A percentile compares a stretch with the other conserved stretches of the same genome.
phyloP scores from a whole-genome alignment of 208 protist genomes.

The Crithidia mellificae region DNA sequence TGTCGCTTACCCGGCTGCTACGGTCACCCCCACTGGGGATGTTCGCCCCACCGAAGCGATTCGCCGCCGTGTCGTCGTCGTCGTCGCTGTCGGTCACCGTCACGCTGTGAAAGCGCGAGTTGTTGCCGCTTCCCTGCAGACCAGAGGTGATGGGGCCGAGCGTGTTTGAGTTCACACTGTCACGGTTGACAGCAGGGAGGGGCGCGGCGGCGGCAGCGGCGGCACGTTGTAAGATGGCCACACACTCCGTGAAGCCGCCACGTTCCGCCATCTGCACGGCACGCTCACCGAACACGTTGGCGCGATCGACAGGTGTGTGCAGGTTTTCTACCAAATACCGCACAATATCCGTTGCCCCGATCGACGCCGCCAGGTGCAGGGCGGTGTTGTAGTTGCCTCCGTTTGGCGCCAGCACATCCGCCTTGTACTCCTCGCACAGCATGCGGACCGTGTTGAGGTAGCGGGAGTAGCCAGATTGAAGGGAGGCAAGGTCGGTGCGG shows the following conservation, averaged over 20 bases:
- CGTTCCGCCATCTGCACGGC: conserved; percentile 37
- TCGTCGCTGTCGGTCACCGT: conserved; percentile 38
- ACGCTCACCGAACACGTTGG: conserved; percentile 42
- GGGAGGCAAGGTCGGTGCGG: conserved; percentile 26
- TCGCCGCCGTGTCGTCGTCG: conserved; percentile 16
- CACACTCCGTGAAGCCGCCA: conserved; percentile 16
- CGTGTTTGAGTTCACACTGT: not conserved
- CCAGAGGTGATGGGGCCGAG: not conserved
- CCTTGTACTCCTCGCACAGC: conserved; percentile 68
- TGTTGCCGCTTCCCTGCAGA: not conserved
- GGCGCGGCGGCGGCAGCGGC: not conserved
- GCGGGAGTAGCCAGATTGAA: conserved; percentile 20
- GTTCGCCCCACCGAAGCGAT: too few relatives aligned
- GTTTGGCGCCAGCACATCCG: conserved; percentile 51
- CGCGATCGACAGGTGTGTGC: conserved; percentile 18
- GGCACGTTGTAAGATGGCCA: conserved; percentile 6
- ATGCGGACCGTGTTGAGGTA: conserved; percentile 46
- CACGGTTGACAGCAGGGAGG: not conserved
- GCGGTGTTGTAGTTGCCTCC: conserved; percentile 51
- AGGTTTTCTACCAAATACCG: conserved; percentile 39
- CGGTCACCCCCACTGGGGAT: not conserved
- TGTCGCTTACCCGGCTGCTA: not conserved
- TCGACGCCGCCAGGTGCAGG: conserved; percentile 47
- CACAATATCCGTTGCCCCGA: conserved; percentile 34
- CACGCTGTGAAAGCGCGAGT: conserved; percentile 17